Evolutionary conservation across 1,284 basidiomycete species (phyloP), one percentile per base, ranked within the genome.

Genomic region (Puccinia triticina): DNA sequence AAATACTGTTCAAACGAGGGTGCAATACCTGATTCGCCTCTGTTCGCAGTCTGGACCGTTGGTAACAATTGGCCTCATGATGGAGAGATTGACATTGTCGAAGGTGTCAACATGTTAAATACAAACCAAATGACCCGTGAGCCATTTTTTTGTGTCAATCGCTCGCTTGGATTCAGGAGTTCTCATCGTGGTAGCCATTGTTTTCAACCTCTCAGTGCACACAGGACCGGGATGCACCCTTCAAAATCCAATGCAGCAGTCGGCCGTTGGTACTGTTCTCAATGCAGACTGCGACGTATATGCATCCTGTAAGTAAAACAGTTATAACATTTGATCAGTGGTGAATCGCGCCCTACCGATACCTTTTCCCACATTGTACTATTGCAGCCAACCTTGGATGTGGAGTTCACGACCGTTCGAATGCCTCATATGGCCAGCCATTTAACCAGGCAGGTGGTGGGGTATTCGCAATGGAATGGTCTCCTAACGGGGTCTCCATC

Each of bases 401-500:
- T 86, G 90, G 89, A 0, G 91, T 92, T 85, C 83, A 87, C 37
- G 92, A 92, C 85, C 85, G 88, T 29, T 89, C 90, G 55, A 84
- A 88, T 18, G 86, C 86, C 16, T 90, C 91, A 10, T 96, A 91
- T 84, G 94, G 94, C 0, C 87, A 90, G 77, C 89, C 88, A 3
- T 94, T 94, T 89, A 94, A 94, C 87, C 88, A 89, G 0, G 90
- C 85, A 18, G 88, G 88, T 1, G 94, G 94, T 14, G 94, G 93
- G 23, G 92, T 94, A 29, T 94, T 89, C 84, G 93, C 91, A 0
- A 91, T 92, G 87, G 87, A 91, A 50, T 92, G 93, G 91, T 90
- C 92, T 84, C 85, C 85, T 43, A 85, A 87, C 8, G 93, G 92
- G 7, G 91, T 96, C 86, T 90, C 89, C 75, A 89, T 95, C 71